Percentiles rank a stretch among this genome's conserved stretches.
Evolutionary conservation across 805 yeast genomes (phyloP).

Genomic region (Isabelozyma rhagii): DNA sequence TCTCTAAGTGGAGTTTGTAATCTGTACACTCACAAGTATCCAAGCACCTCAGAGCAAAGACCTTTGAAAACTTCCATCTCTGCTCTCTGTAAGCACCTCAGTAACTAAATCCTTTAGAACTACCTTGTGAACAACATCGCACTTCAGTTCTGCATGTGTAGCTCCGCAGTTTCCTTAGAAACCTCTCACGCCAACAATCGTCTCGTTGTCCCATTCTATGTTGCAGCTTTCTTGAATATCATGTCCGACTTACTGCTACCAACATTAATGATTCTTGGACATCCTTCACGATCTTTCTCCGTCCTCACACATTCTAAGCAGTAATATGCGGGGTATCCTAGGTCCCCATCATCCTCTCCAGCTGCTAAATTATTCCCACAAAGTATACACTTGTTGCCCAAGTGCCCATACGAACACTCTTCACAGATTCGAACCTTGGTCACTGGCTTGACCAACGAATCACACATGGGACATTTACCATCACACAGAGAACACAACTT

Average conservation of each 20-base stretch:
- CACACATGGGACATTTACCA: conserved; percentile 89
- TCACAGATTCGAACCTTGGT: conserved; percentile 72
- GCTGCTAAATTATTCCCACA: conserved; percentile 66
- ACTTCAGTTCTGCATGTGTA: too few species aligned
- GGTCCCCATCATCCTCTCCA: conserved; percentile 28
- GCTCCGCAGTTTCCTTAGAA: too few species aligned
- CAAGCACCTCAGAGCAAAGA: too few species aligned
- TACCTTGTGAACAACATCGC: too few species aligned
- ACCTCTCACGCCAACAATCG: too few species aligned
- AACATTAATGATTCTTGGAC: conserved; percentile 78
- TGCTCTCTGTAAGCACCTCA: too few species aligned
- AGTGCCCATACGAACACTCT: conserved; percentile 76
- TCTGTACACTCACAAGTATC: too few species aligned
- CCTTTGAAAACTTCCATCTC: too few species aligned
- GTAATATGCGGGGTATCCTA: conserved; percentile 57
- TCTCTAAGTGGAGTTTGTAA: too few species aligned
- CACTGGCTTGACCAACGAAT: conserved; percentile 73
- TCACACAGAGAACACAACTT: conserved; percentile 81
- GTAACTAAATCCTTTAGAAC: too few species aligned
- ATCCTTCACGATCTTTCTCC: conserved; percentile 87
- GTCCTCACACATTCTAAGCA: conserved; percentile 79
- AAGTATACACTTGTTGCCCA: conserved; percentile 65
- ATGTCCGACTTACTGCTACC: conserved; percentile 74
- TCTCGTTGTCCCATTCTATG: too few species aligned
- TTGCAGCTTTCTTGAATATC: conserved; percentile 51